These are phyloP conservation scores for Linaria vulgaris DNA, from an alignment of 257 asterid genomes.

Conservation along the genomic window DNA sequence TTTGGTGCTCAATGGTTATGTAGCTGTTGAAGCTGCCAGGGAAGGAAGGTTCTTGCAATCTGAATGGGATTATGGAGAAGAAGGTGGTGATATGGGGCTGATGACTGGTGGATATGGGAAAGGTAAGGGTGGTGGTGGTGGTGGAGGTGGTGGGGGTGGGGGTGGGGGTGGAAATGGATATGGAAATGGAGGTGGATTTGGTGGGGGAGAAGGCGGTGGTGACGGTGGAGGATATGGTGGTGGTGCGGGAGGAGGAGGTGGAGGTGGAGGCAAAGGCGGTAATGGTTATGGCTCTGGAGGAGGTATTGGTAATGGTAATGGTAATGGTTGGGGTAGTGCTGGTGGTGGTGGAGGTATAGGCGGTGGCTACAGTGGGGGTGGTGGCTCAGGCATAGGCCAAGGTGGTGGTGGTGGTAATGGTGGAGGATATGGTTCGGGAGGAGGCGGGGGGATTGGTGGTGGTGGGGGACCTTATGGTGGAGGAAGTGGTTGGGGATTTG, in stretches of 20 bases:
- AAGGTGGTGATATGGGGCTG: slow-evolving; percentile 17
- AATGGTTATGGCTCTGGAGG: slow-evolving; percentile 11
- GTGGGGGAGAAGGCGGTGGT: slow-evolving; percentile 19
- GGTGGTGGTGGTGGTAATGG: slow-evolving; percentile 9
- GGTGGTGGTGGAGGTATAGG: slow-evolving; percentile 29
- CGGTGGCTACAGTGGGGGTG: slow-evolving; percentile 25
- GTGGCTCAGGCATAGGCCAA: slow-evolving; percentile 30
- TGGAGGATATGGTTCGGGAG: neutral
- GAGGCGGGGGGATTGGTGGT: neutral
- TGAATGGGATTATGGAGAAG: neutral
- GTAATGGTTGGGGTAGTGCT: slow-evolving; percentile 26
- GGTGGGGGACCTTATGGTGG: slow-evolving; percentile 28
- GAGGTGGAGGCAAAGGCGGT: slow-evolving; percentile 13
- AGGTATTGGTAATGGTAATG: neutral
- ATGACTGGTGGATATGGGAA: slow-evolving; percentile 31
- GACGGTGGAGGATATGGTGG: slow-evolving; percentile 15
- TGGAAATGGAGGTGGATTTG: neutral
- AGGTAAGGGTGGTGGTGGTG: slow-evolving; percentile 29
- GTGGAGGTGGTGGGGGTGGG: slow-evolving; percentile 6
- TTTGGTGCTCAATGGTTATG: slow-evolving; percentile 21
- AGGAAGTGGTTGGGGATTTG: slow-evolving; percentile 28
- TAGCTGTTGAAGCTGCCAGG: slow-evolving; percentile 30
- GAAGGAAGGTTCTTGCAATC: slow-evolving; percentile 19
- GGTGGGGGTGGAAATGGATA: slow-evolving; percentile 25
- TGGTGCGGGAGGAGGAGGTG: slow-evolving; percentile 12